Percentiles rank a stretch among this genome's conserved stretches.
These are phyloP conservation scores for Phialophora expanda DNA, from an alignment of 2,329 filamentous ascomycete species.

Conservation along the genomic window DNA sequence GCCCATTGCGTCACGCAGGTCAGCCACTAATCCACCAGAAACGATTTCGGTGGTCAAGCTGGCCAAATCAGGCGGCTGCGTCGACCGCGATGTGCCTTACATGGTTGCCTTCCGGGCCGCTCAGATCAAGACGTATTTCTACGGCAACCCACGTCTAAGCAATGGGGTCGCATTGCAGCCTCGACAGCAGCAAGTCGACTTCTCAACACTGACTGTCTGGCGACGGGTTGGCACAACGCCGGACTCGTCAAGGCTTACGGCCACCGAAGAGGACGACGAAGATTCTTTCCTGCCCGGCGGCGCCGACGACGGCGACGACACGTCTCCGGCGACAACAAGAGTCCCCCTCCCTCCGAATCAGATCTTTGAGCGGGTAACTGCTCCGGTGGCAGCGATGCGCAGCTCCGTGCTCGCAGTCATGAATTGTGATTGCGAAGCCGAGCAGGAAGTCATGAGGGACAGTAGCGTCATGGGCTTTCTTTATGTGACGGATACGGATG, in stretches of 20 bases:
- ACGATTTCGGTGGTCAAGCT: slow-evolving; percentile 76
- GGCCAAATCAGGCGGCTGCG: slow-evolving; percentile 83
- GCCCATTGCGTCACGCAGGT: slow-evolving; percentile 50
- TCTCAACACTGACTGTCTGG: slow-evolving; percentile 75
- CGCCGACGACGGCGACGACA: slow-evolving; percentile 43
- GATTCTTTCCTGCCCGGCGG: slow-evolving; percentile 44
- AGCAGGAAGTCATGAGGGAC: slow-evolving; percentile 70
- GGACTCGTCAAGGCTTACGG: slow-evolving; percentile 22
- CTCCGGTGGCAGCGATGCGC: slow-evolving; percentile 60
- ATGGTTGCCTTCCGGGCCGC: slow-evolving; percentile 75
- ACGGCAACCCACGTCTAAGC: slow-evolving; percentile 66
- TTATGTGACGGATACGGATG: slow-evolving; percentile 90
- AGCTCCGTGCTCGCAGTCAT: slow-evolving; percentile 87
- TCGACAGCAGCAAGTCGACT: slow-evolving; percentile 83
- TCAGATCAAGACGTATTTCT: slow-evolving; percentile 91
- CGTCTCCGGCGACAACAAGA: slow-evolving; percentile 23
- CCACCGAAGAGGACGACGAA: slow-evolving; percentile 40
- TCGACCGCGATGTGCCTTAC: slow-evolving; percentile 74
- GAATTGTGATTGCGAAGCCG: slow-evolving; percentile 72
- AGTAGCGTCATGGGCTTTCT: slow-evolving; percentile 89
- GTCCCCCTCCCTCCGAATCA: slow-evolving; percentile 37
- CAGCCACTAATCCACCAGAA: slow-evolving; percentile 59
- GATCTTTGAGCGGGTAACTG: slow-evolving; percentile 42
- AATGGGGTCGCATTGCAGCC: slow-evolving; percentile 75
- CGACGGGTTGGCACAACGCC: slow-evolving; percentile 56